Conservation (phyloP, 306 rosid genomes). For the Vachellia collinsii region DNA sequence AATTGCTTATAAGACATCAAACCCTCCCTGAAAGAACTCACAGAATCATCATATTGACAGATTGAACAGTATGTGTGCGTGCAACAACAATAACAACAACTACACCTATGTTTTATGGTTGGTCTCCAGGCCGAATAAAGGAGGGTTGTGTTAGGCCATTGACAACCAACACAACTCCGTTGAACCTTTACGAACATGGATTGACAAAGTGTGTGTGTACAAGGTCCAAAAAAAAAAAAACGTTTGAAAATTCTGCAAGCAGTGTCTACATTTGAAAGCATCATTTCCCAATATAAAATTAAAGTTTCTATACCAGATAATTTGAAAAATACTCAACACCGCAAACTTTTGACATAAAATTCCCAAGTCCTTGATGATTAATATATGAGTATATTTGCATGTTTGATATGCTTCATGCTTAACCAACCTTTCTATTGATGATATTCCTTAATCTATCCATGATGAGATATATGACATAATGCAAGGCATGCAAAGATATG, state of each 20-base stretch:
- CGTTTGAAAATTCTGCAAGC: background rate
- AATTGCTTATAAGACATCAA: slow-evolving; percentile 97
- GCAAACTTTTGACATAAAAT: background rate
- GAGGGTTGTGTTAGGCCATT: too few relatives aligned
- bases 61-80: background rate
- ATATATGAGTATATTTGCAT: background rate
- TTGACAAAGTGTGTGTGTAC: background rate
- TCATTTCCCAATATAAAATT: background rate
- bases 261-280: background rate
- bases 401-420: background rate
- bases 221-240: background rate
- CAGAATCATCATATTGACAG: slow-evolving; percentile 34
- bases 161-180: too few relatives aligned
- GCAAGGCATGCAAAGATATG: slow-evolving; percentile 5
- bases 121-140: too few relatives aligned
- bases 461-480: background rate
- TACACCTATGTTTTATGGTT: too few relatives aligned
- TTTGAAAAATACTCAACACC: background rate
- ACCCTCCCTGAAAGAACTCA: slow-evolving; percentile 75
- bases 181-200: too few relatives aligned
- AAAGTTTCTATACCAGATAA: background rate
- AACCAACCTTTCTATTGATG: slow-evolving; percentile 8
- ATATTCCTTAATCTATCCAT: slow-evolving; percentile 7
- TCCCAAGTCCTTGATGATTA: background rate
- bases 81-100: too few relatives aligned